These are phyloP conservation scores for Helotiales sp. DNA, from an alignment of 2,329 filamentous ascomycete genomes.

Conservation along the genomic window DNA sequence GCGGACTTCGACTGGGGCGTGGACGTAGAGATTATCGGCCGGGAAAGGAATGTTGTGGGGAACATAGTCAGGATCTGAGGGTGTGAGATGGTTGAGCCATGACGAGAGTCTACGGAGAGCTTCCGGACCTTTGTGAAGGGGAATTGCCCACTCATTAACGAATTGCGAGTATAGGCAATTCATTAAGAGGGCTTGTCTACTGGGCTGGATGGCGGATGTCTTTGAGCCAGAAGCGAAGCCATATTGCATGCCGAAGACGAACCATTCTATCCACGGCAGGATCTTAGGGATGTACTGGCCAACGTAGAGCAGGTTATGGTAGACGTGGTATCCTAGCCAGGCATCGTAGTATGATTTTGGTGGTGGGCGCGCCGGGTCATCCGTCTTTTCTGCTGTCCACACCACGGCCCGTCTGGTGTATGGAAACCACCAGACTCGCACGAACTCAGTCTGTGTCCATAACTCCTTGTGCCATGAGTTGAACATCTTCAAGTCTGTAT, in stretches of 20 bases:
- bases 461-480: conserved; percentile 70
- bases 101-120: conserved; percentile 78
- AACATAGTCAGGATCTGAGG: conserved; percentile 65
- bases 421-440: conserved; percentile 96
- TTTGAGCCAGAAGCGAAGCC: conserved; percentile 73
- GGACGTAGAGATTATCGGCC: conserved; percentile 77
- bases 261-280: conserved; percentile 89
- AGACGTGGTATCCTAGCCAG: conserved; percentile 79
- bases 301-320: conserved; percentile 85
- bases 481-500: conserved; percentile 68
- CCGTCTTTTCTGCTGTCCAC: conserved; percentile 83
- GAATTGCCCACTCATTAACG: conserved; percentile 97
- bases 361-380: conserved; percentile 57
- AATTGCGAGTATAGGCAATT: conserved; percentile 98
- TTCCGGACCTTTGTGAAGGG: conserved; percentile 82
- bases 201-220: conserved; percentile 76
- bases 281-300: conserved; percentile 76
- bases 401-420: conserved; percentile 86
- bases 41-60: conserved; percentile 75
- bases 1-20: conserved; percentile 90
- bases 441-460: conserved; percentile 86
- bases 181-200: conserved; percentile 81
- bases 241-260: conserved; percentile 97
- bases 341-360: conserved; percentile 76
- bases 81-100: conserved; percentile 70